Conservation (phyloP, 179 eudicot species). For the Silene coronaria region DNA sequence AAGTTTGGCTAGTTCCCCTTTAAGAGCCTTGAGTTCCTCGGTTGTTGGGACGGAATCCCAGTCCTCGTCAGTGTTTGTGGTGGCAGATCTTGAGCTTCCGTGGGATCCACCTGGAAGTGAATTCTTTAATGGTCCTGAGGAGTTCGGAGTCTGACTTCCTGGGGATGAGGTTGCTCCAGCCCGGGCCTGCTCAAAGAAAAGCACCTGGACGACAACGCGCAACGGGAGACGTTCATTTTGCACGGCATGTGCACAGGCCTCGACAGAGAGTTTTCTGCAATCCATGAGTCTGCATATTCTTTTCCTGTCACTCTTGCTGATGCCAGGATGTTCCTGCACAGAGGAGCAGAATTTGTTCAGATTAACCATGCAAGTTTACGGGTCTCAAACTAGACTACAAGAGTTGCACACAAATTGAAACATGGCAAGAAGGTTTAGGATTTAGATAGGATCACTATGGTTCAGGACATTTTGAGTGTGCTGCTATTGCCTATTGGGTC, state of each 20-base stretch:
- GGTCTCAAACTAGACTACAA: too few relatives aligned
- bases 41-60: constrained; percentile 65
- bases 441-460: too few relatives aligned
- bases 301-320: constrained; percentile 70
- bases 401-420: too few relatives aligned
- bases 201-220: constrained; percentile 78
- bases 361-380: background rate
- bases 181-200: constrained; percentile 75
- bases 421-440: too few relatives aligned
- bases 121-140: constrained; percentile 33
- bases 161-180: constrained; percentile 39
- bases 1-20: constrained; percentile 53
- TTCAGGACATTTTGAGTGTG: background rate
- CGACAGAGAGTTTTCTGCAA: constrained; percentile 70
- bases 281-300: constrained; percentile 79
- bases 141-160: constrained; percentile 41
- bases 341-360: background rate
- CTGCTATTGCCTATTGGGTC: too few relatives aligned
- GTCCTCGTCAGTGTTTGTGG: constrained; percentile 88
- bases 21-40: constrained; percentile 68
- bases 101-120: constrained; percentile 54
- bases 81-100: constrained; percentile 76
- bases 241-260: constrained; percentile 73
- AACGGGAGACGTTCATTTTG: constrained; percentile 83
- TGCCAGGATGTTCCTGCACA: constrained; percentile 64